Conservation (phyloP, 208 protist genomes). For the Leishmania gerbilli region DNA sequence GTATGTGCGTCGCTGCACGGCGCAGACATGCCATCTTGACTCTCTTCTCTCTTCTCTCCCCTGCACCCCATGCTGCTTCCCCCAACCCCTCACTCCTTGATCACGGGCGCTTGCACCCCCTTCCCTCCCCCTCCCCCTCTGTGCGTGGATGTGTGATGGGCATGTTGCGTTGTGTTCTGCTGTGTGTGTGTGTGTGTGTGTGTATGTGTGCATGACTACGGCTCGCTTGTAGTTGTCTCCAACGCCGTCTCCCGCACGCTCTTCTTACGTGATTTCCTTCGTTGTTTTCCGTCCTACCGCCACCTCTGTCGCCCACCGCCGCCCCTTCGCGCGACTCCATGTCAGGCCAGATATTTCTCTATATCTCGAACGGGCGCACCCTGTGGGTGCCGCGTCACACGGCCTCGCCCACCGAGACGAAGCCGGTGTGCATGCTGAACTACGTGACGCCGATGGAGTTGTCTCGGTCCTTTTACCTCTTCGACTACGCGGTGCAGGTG, state of each 20-base stretch:
- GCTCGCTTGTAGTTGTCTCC: slow-evolving; percentile 5
- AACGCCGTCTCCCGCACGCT: slow-evolving; percentile 20
- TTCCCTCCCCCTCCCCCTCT: neutral
- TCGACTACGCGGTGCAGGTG: slow-evolving; percentile 81
- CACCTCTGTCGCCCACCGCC: neutral
- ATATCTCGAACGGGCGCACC: slow-evolving; percentile 72
- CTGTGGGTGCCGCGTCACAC: slow-evolving; percentile 88
- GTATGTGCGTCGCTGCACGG: neutral
- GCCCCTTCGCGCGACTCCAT: slow-evolving; percentile 11
- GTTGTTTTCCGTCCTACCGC: neutral
- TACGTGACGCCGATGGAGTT: slow-evolving; percentile 76
- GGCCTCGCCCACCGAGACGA: slow-evolving; percentile 48
- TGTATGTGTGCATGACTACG: slow-evolving; percentile 1
- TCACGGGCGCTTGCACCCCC: neutral
- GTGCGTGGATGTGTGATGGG: neutral
- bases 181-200: slow-evolving; percentile 8
- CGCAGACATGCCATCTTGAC: neutral
- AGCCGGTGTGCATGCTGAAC: slow-evolving; percentile 68
- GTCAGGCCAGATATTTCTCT: slow-evolving; percentile 74
- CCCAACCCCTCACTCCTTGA: neutral
- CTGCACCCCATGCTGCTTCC: neutral
- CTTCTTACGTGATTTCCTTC: slow-evolving; percentile 14
- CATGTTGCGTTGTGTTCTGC: neutral
- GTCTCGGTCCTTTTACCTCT: slow-evolving; percentile 83
- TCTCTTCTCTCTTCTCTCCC: neutral